A percentile compares a stretch with the other conserved stretches of the same genome.
These are phyloP conservation scores for Panicum virgatum DNA, from an alignment of 202 grass and related monocot genomes.

Conservation along the genomic window DNA sequence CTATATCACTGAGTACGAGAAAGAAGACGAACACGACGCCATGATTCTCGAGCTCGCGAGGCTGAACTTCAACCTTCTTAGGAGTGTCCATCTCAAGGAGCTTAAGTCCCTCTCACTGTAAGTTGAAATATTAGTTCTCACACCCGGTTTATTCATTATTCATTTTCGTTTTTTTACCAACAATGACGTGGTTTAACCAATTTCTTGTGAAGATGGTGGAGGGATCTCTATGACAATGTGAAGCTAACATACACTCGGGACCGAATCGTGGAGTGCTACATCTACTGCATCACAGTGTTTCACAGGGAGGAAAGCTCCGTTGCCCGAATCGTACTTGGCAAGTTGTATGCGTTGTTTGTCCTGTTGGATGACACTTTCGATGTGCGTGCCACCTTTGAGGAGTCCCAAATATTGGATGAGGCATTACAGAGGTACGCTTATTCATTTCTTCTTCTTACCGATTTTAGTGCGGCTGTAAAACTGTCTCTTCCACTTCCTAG, in stretches of 20 bases:
- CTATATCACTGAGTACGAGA: conserved; percentile 31
- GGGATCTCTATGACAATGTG: neutral
- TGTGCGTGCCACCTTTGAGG: conserved; percentile 4
- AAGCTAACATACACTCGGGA: neutral
- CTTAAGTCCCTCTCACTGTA: conserved; percentile 14
- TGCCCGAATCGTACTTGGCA: neutral
- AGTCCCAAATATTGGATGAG: neutral
- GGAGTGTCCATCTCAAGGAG: conserved; percentile 32
- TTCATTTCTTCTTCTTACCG: no score
- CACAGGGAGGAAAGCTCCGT: neutral
- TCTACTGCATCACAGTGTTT: neutral
- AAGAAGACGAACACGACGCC: neutral
- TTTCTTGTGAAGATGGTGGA: neutral
- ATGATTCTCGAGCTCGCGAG: conserved; percentile 37
- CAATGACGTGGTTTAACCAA: neutral
- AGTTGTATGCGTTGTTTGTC: neutral
- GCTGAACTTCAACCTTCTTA: conserved; percentile 26
- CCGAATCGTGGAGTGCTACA: neutral
- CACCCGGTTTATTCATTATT: neutral
- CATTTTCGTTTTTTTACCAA: neutral
- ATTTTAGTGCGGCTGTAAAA: no score
- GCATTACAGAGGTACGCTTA: conserved; percentile 18
- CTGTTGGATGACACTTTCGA: conserved; percentile 39
- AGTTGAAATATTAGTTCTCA: neutral
- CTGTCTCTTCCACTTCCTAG: no score